Percentiles rank a stretch among this genome's conserved stretches.
Conservation (phyloP, 768 basidiomycete genomes). For the Saitozyma sp. region DNA sequence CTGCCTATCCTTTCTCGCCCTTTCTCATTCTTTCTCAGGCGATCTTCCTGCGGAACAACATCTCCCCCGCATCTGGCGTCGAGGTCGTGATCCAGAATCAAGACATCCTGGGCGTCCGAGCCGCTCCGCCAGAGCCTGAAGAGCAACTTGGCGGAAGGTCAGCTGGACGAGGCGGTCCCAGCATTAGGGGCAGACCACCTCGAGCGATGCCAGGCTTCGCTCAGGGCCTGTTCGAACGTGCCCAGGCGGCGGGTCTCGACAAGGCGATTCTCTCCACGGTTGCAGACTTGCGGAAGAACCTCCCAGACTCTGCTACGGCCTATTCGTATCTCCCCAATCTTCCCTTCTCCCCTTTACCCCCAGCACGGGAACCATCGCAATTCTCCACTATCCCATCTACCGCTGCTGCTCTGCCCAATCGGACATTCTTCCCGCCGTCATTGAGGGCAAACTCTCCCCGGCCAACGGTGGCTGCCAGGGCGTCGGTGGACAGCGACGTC, state of each 20-base stretch:
- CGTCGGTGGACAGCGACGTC: constrained; percentile 21
- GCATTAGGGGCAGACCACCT: constrained; percentile 57
- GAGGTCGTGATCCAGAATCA: constrained; percentile 78
- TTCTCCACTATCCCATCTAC: constrained; percentile 37
- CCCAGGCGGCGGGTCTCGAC: constrained; percentile 55
- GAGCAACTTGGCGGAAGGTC: background rate
- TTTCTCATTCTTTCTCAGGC: constrained; percentile 81
- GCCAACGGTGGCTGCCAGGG: constrained; percentile 13
- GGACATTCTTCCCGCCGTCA: constrained; percentile 8
- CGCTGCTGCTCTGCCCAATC: constrained; percentile 21
- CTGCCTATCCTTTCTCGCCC: constrained; percentile 38
- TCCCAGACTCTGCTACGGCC: constrained; percentile 74
- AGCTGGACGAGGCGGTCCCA: constrained; percentile 38
- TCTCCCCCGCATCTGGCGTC: constrained; percentile 72
- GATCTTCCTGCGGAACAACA: constrained; percentile 70
- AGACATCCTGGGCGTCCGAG: constrained; percentile 61
- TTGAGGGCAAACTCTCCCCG: constrained; percentile 3
- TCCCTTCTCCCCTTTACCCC: constrained; percentile 36
- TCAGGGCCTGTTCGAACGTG: constrained; percentile 48
- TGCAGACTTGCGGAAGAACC: constrained; percentile 62
- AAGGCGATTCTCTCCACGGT: constrained; percentile 50
- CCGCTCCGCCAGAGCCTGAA: constrained; percentile 58
- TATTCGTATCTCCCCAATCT: constrained; percentile 49
- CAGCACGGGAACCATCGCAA: constrained; percentile 11
- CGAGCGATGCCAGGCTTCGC: constrained; percentile 42